These are phyloP conservation scores for Croton laevigatus DNA, from an alignment of 441 rosid species.

Conservation along the genomic window DNA sequence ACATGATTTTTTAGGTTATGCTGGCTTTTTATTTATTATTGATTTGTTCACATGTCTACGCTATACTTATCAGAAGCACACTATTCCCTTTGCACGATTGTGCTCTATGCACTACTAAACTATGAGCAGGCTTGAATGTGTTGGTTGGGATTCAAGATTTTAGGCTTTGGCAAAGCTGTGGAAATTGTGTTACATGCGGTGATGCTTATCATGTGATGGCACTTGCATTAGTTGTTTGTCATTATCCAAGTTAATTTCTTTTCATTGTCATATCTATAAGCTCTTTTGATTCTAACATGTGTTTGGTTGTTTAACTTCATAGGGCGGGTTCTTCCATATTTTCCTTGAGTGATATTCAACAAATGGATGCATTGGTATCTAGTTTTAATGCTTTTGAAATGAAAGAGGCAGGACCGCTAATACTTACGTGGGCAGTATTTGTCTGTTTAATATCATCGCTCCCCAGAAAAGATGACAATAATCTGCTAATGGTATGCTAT, in stretches of 20 bases:
- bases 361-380: slow-evolving; percentile 85
- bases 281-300: slow-evolving; percentile 27
- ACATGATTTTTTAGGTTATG: too few species aligned
- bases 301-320: slow-evolving; percentile 25
- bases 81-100: too few species aligned
- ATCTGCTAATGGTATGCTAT: slow-evolving; percentile 54
- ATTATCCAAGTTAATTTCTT: slow-evolving; percentile 2
- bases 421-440: slow-evolving; percentile 94
- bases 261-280: slow-evolving; percentile 13
- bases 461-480: slow-evolving; percentile 66
- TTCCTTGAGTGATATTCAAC: slow-evolving; percentile 70
- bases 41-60: too few species aligned
- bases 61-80: too few species aligned
- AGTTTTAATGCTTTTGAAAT: slow-evolving; percentile 57
- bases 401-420: slow-evolving; percentile 76
- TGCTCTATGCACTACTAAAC: too few species aligned
- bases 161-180: slow-evolving; percentile 3
- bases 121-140: neutral
- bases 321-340: slow-evolving; percentile 66
- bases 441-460: slow-evolving; percentile 84
- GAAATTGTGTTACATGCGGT: neutral
- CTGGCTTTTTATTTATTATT: too few species aligned
- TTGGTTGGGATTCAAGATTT: neutral
- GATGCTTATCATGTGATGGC: neutral
- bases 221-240: neutral